A percentile compares a stretch with the other conserved stretches of the same genome.
Evolutionary conservation across 495 filamentous ascomycete species (phyloP).

Genomic region (Neohortaea acidophila): DNA sequence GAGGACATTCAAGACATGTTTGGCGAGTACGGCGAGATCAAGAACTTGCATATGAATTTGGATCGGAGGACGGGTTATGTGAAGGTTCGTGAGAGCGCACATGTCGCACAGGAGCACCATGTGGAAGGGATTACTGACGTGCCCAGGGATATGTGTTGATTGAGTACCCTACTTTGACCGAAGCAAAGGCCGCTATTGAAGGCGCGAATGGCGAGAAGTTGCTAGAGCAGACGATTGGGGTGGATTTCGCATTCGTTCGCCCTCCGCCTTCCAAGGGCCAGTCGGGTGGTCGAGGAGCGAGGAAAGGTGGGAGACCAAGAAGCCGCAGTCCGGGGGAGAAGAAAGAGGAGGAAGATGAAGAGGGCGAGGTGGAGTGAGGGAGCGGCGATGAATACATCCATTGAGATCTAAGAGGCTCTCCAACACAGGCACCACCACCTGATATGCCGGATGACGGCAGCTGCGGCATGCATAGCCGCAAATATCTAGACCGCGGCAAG

Average conservation of each 20-base stretch:
- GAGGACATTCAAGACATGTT: slow-evolving; percentile 91
- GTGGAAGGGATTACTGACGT: slow-evolving; percentile 2
- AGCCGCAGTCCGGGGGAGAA: slow-evolving; percentile 40
- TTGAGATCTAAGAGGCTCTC: too few relatives aligned
- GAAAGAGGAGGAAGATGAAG: slow-evolving; percentile 17
- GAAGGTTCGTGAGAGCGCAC: slow-evolving; percentile 46
- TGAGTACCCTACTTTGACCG: slow-evolving; percentile 76
- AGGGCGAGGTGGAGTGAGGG: slow-evolving; percentile 23
- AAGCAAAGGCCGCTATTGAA: slow-evolving; percentile 75
- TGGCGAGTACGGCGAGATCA: slow-evolving; percentile 91
- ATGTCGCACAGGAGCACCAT: neutral
- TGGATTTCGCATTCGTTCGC: slow-evolving; percentile 94
- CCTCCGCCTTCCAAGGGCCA: slow-evolving; percentile 60
- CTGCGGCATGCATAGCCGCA: neutral
- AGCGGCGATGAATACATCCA: slow-evolving; percentile 19
- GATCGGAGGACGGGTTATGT: slow-evolving; percentile 94
- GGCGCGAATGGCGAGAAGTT: slow-evolving; percentile 67
- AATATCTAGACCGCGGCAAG: too few relatives aligned
- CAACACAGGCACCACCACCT: too few relatives aligned
- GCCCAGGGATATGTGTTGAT: slow-evolving; percentile 79
- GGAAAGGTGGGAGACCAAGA: slow-evolving; percentile 35
- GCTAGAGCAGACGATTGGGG: slow-evolving; percentile 78
- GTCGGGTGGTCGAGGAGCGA: slow-evolving; percentile 35
- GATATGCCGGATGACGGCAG: too few relatives aligned
- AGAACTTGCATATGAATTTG: slow-evolving; percentile 89